Base-by-base conservation (phyloP, 768 basidiomycete genomes). In the Dacryopinax primogenitus region DNA sequence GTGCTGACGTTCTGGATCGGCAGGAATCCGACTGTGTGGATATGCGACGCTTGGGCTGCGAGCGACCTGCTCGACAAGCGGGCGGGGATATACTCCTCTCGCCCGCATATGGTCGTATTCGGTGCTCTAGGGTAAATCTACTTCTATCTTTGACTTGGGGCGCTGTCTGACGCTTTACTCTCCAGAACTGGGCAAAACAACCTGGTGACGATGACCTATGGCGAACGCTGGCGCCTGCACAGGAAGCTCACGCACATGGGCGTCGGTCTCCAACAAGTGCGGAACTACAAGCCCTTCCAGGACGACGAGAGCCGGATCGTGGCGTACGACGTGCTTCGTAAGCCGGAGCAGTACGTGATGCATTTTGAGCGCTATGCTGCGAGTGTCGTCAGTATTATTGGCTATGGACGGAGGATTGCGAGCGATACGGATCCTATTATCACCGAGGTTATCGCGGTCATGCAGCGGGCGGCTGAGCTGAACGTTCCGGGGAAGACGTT, bases 281-380 rank as follows among this genome's bases (percentile, higher is more conserved):
- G 71, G 15, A 70, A 69, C 51, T 72, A 69, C 69, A 71, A 71
- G 63, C 66, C 70, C 12, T 64, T 68, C 2, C 67, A 69, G 9
- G 71, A 71, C 61, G 64, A 70, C 33, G 37, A 34, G n/a, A 66
- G 70, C 18, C 66, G 68, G 33, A 21, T 71, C 30, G 70, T 47
- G 9, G 45, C 45, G 13, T 26, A 15, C 45, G 45, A 47, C 9
- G 13, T 47, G 45, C 11, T 47, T 21, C 7, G n/a, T 23, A 47
- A 47, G 45, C 45, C 45, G 13, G 45, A 47, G 23, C 13, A 47
- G 9, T 47, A 47, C 23, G 45, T 47, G 13, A 21, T 11, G 45
- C 45, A 47, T 23, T 47, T 47, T 26, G 45, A 47, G 45, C 45
- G 45, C 13, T 47, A 47, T 47, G 45, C 45, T 26, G 45, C 45